Base-by-base conservation (phyloP, 352 stramenopile species). In the Phytophthora megakarya region DNA sequence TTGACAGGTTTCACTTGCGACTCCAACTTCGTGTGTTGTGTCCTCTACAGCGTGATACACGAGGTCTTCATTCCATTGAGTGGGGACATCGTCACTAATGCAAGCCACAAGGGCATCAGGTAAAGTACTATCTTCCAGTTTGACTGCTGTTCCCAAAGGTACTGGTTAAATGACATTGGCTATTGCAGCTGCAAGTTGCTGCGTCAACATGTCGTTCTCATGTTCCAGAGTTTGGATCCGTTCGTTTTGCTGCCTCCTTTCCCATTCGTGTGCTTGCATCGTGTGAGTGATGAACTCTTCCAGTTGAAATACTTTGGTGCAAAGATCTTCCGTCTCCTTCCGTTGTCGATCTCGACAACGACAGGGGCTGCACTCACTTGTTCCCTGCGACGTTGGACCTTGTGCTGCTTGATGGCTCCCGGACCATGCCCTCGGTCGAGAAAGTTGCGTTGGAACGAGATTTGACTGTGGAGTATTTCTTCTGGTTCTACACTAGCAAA, bases 221-320 rank as follows among this genome's bases (percentile, higher is more conserved):
- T 65, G 73, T 35, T 80, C 52, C 21, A 84, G 50, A 44, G 43
- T 18, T 40, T 83, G 74, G n/a, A 78, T 46, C n/a, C 76, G 71
- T 1, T 80, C 45, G 3, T 65, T 67, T 39, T 88, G 78, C 38
- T 81, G 73, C 21, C 67, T 67, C 42, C 76, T 56, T 47, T 86
- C 77, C 63, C 61, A 75, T 28, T 89, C 80, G 57, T 89, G 84
- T 23, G 75, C 63, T 47, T 87, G 78, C 61, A 81, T 72, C 46
- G 72, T 80, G 55, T 86, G 78, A 5, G 76, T 63, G 44, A 88
- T 88, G 54, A 81, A 88, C 55, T 89, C 80, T 26, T 89, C 78
- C 8, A 89, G 59, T 64, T 89, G 76, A 49, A 88, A 87, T 22
- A 89, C 80, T 39, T 89, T 87, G 63, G 80, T 78, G 12, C 80